Evolutionary conservation across 768 basidiomycete species (phyloP), one percentile per base, ranked within the genome.

Genomic region (Suillus alpinus): DNA sequence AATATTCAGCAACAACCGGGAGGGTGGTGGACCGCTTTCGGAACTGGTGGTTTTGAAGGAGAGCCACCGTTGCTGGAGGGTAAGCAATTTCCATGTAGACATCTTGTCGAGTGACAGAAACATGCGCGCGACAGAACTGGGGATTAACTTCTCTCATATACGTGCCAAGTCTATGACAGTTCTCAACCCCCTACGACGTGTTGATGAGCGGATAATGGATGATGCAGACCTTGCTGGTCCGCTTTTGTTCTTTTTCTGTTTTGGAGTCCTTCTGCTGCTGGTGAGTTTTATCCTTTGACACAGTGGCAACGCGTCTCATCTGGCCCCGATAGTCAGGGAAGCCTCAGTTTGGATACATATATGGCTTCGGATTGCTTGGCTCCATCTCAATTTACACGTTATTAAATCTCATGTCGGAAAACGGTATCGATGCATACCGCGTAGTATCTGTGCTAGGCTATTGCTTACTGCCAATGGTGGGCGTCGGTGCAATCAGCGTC

Each of bases 191-290:
- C 78, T 98, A 23, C 83, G 85, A 60, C 80, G 80, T 55, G 85
- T 95, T 36, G 89, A 97, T 63, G 92, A 90, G 63, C 89, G 84
- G 60, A 98, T 99, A 62, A 99, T 99, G 97, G 97, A 99, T 74
- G 97, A 99, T 68, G 95, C 96, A 23, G 97, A 99, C 76, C 82
- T 99, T 34, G 95, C 96, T 9, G 97, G 97, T 0, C 97, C 97
- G 9, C 84, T 98, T 50, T 85, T 98, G 6, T 98, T 98, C 77
- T 89, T 89, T 71, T 93, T 98, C 73, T 92, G 92, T 67, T 98
- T 98, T 73, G 97, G 89, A 13, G 89, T 91, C 44, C 94, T 91
- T 69, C 83, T 99, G 2, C 84, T 99, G 55, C 84, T 98, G 63
- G 97, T 98, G 60, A 69, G 94, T 86, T 16, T 52, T 43, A 29